Percentiles rank a stretch among this genome's conserved stretches.
phyloP scores from a whole-genome alignment of 352 stramenopile species.

The Globisporangium cylindrosporum region DNA sequence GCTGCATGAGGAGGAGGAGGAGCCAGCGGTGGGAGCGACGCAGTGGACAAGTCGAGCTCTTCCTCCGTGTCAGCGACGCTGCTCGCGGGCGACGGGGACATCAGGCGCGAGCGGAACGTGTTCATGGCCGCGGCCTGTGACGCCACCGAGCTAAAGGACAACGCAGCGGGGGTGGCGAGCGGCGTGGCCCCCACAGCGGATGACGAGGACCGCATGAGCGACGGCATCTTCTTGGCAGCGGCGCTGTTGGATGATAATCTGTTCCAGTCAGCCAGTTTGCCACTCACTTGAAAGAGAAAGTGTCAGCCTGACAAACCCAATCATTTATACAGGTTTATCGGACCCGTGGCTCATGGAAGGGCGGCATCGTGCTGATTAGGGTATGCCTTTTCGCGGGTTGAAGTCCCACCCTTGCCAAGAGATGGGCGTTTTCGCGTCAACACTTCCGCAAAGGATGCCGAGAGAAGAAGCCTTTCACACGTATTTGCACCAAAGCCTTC shows the following conservation, averaged over 20 bases:
- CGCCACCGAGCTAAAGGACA: constrained; percentile 35
- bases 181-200: constrained; percentile 15
- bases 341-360: no score
- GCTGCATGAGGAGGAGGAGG: constrained; percentile 12
- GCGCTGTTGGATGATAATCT: constrained; percentile 24
- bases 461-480: not conserved
- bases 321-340: constrained; percentile 1
- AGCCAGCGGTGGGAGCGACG: constrained; percentile 33
- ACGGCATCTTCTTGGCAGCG: constrained; percentile 28
- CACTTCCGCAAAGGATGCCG: not conserved
- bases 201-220: constrained; percentile 27
- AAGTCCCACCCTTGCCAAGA: constrained; percentile 2
- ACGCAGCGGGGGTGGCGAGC: constrained; percentile 12
- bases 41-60: constrained; percentile 29
- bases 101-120: constrained; percentile 37
- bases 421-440: constrained; percentile 14
- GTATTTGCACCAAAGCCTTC: no score
- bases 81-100: constrained; percentile 27
- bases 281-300: no score
- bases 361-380: not conserved
- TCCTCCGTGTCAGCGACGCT: constrained; percentile 38
- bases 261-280: not conserved
- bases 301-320: not conserved
- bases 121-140: constrained; percentile 45
- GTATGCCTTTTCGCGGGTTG: constrained; percentile 4